phyloP scores from a whole-genome alignment of 495 filamentous ascomycete genomes.

The Articulospora tetracladia region DNA sequence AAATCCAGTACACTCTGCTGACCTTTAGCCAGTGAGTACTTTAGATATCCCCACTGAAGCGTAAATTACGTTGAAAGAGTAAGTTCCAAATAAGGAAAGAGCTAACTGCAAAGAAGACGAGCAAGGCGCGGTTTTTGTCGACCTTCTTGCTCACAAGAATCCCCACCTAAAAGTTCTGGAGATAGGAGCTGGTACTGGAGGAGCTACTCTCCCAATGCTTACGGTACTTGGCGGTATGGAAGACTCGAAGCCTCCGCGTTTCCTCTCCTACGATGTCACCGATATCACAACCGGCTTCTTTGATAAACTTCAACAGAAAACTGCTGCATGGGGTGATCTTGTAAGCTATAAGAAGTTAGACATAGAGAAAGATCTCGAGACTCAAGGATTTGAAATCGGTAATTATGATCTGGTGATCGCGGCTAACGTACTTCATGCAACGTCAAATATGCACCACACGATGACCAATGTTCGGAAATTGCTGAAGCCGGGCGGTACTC shows the following conservation, averaged over 20 bases:
- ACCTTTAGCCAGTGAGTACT: background rate
- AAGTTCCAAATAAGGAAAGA: background rate
- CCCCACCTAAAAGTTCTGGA: conserved; percentile 1
- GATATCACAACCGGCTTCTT: conserved; percentile 52
- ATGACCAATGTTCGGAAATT: conserved; percentile 38
- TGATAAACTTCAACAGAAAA: conserved; percentile 27
- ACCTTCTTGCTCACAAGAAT: conserved; percentile 2
- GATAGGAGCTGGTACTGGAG: conserved; percentile 3
- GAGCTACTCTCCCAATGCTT: background rate
- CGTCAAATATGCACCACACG: conserved; percentile 40
- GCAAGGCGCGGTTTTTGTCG: background rate
- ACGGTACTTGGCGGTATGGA: background rate
- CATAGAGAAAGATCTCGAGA: conserved; percentile 37
- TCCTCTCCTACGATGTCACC: conserved; percentile 25
- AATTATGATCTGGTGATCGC: conserved; percentile 50
- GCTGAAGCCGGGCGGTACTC: conserved; percentile 28
- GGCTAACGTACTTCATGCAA: conserved; percentile 50
- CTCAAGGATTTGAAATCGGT: conserved; percentile 42
- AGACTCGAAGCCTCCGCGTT: background rate
- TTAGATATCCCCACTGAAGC: background rate
- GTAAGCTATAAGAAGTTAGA: conserved; percentile 35
- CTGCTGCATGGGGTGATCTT: background rate
- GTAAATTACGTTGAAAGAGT: background rate
- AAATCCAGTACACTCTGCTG: background rate
- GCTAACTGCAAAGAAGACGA: background rate